Conservation (phyloP, 495 filamentous ascomycete species). For the Recurvomyces mirabilis region DNA sequence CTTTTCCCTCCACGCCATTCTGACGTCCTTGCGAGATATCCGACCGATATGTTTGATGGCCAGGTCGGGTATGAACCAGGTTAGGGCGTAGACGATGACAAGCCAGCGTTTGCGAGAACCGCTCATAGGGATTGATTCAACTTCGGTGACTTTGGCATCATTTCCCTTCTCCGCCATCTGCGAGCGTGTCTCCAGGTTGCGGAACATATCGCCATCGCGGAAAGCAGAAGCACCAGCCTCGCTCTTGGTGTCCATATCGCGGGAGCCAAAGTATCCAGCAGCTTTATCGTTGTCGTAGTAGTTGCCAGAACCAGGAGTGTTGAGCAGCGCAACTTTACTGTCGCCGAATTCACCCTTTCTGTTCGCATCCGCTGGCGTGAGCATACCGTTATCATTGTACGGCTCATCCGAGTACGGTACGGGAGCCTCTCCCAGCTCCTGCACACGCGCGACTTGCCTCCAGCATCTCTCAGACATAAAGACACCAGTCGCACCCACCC, state of each 20-base stretch:
- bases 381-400: conserved; percentile 32
- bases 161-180: conserved; percentile 94
- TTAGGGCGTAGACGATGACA: conserved; percentile 72
- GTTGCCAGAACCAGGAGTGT: conserved; percentile 45
- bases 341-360: conserved; percentile 42
- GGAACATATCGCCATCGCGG: conserved; percentile 92
- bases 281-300: conserved; percentile 61
- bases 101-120: conserved; percentile 87
- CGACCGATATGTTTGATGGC: conserved; percentile 64
- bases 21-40: conserved; percentile 89
- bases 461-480: conserved; percentile 94
- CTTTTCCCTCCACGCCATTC: conserved; percentile 92
- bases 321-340: conserved; percentile 59
- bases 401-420: conserved; percentile 16
- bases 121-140: conserved; percentile 69
- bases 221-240: conserved; percentile 84
- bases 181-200: conserved; percentile 82
- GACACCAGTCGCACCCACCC: conserved; percentile 81
- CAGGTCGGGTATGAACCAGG: conserved; percentile 81
- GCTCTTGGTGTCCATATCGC: conserved; percentile 74
- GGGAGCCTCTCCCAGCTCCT: conserved; percentile 53
- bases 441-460: conserved; percentile 57
- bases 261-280: conserved; percentile 70
- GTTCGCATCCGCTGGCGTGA: conserved; percentile 34
- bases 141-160: conserved; percentile 78